These are phyloP conservation scores for Tolypocladium paradoxum DNA, from an alignment of 2,329 filamentous ascomycete species.

Conservation along the genomic window DNA sequence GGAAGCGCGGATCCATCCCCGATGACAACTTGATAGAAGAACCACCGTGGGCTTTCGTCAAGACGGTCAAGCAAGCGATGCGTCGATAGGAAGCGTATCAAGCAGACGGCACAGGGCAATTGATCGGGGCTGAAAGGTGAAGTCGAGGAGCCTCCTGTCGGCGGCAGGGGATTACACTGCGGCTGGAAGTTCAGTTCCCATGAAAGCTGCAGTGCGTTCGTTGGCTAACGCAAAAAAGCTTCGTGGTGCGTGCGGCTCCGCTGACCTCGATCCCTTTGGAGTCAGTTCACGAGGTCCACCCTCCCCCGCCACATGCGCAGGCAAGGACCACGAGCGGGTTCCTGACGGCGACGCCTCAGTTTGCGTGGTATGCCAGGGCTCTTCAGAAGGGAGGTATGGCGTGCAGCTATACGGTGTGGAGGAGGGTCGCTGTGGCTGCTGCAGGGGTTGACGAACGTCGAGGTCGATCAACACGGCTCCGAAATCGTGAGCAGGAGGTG, in stretches of 20 bases:
- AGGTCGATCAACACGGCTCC: conserved; percentile 8
- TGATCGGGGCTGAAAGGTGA: not conserved
- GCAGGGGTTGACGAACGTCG: conserved; percentile 11
- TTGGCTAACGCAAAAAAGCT: not conserved
- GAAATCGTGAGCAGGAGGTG: conserved; percentile 3
- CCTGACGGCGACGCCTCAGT: conserved; percentile 8
- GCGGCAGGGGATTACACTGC: not conserved
- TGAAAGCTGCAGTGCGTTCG: not conserved
- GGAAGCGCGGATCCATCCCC: conserved; percentile 56
- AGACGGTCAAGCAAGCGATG: not conserved
- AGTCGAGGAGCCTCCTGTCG: not conserved
- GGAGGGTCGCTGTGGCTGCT: not conserved
- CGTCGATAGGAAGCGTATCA: not conserved
- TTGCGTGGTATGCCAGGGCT: not conserved
- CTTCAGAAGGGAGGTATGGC: too few species aligned
- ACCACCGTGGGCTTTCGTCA: not conserved
- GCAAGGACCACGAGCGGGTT: conserved; percentile 19
- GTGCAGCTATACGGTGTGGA: not conserved
- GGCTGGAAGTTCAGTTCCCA: not conserved
- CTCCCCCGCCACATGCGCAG: conserved; percentile 35
- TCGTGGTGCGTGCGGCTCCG: conserved; percentile 6
- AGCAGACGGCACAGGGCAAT: not conserved
- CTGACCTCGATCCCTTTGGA: conserved; percentile 21
- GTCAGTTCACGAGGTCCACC: conserved; percentile 26
- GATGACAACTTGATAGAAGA: not conserved